Conservation (phyloP, 2,329 filamentous ascomycete genomes). For the Graphilbum fragrans region DNA sequence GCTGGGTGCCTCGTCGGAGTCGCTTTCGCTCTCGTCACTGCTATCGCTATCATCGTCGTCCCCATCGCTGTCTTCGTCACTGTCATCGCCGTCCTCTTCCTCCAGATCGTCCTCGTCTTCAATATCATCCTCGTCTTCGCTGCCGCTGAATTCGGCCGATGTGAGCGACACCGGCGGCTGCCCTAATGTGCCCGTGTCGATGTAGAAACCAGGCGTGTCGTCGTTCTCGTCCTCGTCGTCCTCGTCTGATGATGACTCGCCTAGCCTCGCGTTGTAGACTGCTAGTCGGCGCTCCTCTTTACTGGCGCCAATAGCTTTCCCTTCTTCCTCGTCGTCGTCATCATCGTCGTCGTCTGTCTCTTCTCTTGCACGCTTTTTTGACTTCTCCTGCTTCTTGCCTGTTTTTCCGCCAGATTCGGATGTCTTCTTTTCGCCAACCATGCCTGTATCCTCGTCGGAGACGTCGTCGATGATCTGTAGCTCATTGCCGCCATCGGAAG, state of each 20-base stretch:
- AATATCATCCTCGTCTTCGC: too few relatives aligned
- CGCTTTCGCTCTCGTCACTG: neutral
- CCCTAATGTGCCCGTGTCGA: neutral
- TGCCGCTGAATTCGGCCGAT: too few relatives aligned
- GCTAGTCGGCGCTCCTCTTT: constrained; percentile 7
- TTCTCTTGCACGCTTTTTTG: constrained; percentile 20
- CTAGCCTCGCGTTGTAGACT: constrained; percentile 2
- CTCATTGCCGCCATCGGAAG: neutral
- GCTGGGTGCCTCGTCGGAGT: neutral
- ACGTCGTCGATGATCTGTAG: neutral
- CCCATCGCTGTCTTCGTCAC: neutral
- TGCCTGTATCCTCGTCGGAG: neutral
- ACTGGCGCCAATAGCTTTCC: neutral
- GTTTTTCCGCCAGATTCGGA: too few relatives aligned
- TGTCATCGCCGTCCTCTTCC: constrained; percentile 1
- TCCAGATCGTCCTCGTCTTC: too few relatives aligned
- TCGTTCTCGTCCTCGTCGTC: constrained; percentile 9
- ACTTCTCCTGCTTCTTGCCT: constrained; percentile 8
- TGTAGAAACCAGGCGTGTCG: constrained; percentile 2
- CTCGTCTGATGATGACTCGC: constrained; percentile 13
- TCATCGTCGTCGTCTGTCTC: constrained; percentile 15
- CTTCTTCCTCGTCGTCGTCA: constrained; percentile 12
- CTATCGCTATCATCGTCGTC: neutral
- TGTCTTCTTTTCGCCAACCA: too few relatives aligned
- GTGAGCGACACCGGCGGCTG: neutral